A percentile compares a stretch with the other conserved stretches of the same genome.
These are phyloP conservation scores for Pythium brachiatum DNA, from an alignment of 352 stramenopile species.

Conservation along the genomic window DNA sequence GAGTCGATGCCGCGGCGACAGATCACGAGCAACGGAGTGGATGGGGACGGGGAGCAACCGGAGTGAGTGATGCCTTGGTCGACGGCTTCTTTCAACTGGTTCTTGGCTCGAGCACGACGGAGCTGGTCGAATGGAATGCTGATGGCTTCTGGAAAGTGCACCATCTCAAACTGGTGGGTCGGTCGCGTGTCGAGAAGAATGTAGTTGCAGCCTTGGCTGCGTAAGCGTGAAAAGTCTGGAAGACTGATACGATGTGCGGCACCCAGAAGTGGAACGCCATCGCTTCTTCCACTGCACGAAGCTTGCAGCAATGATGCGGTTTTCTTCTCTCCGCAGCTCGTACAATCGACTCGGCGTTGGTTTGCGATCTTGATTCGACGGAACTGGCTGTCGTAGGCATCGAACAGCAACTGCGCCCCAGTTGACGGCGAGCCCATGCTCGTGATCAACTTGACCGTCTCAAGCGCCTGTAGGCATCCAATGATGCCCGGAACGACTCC, in stretches of 20 bases:
- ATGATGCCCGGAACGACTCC: conserved; percentile 94
- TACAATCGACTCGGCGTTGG: conserved; percentile 38
- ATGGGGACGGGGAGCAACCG: background rate
- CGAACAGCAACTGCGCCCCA: conserved; percentile 72
- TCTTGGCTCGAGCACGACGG: background rate
- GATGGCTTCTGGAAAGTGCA: conserved; percentile 65
- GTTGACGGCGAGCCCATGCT: conserved; percentile 53
- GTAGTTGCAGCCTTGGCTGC: conserved; percentile 22
- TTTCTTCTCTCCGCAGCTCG: conserved; percentile 17
- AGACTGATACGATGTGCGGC: conserved; percentile 34
- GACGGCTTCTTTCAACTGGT: conserved; percentile 2
- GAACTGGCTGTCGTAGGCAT: conserved; percentile 74
- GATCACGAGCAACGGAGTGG: conserved; percentile 44
- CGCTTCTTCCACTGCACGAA: no score
- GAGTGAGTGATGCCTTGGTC: background rate
- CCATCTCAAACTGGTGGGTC: conserved; percentile 67
- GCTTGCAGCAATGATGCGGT: no score
- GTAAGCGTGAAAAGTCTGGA: conserved; percentile 36
- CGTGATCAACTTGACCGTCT: conserved; percentile 91
- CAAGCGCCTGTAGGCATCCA: conserved; percentile 92
- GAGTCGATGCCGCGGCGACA: conserved; percentile 82
- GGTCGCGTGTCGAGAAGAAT: conserved; percentile 60
- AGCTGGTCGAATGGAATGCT: conserved; percentile 59
- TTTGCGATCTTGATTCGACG: conserved; percentile 56
- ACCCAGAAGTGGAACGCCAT: background rate